Base-by-base conservation (phyloP, 2,329 filamentous ascomycete genomes). In the Nannizziopsis arthrosporioides region DNA sequence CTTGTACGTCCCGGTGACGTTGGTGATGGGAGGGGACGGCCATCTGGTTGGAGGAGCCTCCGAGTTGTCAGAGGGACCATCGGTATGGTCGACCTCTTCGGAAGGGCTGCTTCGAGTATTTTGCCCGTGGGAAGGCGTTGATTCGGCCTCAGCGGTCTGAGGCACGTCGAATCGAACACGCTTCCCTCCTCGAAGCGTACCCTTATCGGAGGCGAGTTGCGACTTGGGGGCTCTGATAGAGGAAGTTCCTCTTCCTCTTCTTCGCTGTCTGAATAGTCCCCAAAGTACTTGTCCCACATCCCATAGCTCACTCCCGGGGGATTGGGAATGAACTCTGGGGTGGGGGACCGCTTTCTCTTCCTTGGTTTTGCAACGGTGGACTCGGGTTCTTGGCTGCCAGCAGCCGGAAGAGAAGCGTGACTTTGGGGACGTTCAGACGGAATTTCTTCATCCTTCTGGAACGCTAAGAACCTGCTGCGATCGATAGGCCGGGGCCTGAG, bases 291-390 rank as follows among this genome's bases (percentile, higher is more conserved):
- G 19, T 61, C 51, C 43, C 68, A 56, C 56, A 71, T 54, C 9
- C 68, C 67, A 56, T 68, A 71, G 43, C 67, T 68, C 27, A 54
- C 57, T 9, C 63, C 65, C 11, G 56, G 50, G 7, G 68, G 68
- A 48, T 69, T 68, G 3, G 67, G 68, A 42, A 70, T 70, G 11
- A 60, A 51, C 36, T 68, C 62, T 14, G 66, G 67, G 32, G 65
- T 65, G 4, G 35, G 42, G 15, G 66, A 62, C 53, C 67, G 68
- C 49, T 67, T 65, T 56, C 69, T 69, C 48, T 59, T 42, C 31
- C 27, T 45, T 15, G 40, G 48, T 14, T 30, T 27, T 3, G 34
- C n/a, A 43, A 15, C 39, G 22, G 22, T 22, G 40, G 17, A 27
- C 40, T 42, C 22, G 38, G 18, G 12, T 8, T 17, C 19, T 17